Conservation (phyloP, 495 filamentous ascomycete species). For the Rhypophila decipiens region DNA sequence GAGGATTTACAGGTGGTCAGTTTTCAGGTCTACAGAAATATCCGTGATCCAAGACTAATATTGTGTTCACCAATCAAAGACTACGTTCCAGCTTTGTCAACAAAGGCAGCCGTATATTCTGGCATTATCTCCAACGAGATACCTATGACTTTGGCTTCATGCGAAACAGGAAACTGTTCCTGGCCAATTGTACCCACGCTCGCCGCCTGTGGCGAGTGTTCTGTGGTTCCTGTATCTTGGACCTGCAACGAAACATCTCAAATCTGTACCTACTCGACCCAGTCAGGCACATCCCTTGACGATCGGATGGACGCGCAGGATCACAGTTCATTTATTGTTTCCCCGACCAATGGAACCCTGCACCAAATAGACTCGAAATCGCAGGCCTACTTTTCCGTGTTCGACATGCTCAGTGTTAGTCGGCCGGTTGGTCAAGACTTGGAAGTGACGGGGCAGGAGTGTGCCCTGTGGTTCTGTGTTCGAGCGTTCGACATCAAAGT, state of each 20-base stretch:
- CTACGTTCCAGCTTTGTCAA: slow-evolving; percentile 22
- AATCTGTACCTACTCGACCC: slow-evolving; percentile 26
- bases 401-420: slow-evolving; percentile 26
- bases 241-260: slow-evolving; percentile 15
- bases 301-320: slow-evolving; percentile 4
- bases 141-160: slow-evolving; percentile 14
- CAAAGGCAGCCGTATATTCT: slow-evolving; percentile 31
- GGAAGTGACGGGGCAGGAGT: slow-evolving; percentile 11
- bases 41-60: too few species aligned
- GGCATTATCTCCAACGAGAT: slow-evolving; percentile 28
- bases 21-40: not conserved
- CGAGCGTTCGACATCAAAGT: slow-evolving; percentile 21
- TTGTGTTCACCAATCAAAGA: slow-evolving; percentile 11
- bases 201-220: slow-evolving; percentile 27
- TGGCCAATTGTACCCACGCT: slow-evolving; percentile 33
- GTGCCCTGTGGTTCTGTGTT: slow-evolving; percentile 34
- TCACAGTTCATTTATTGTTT: slow-evolving; percentile 21
- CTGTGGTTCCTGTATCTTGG: slow-evolving; percentile 11
- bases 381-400: slow-evolving; percentile 26
- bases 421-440: slow-evolving; percentile 9
- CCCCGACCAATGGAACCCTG: slow-evolving; percentile 20
- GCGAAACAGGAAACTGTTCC: slow-evolving; percentile 26
- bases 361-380: slow-evolving; percentile 7
- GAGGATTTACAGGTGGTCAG: slow-evolving; percentile 17
- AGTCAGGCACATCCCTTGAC: slow-evolving; percentile 21